These are phyloP conservation scores for Leptomonas pyrrhocoris DNA, from an alignment of 208 protist species.

Conservation along the genomic window DNA sequence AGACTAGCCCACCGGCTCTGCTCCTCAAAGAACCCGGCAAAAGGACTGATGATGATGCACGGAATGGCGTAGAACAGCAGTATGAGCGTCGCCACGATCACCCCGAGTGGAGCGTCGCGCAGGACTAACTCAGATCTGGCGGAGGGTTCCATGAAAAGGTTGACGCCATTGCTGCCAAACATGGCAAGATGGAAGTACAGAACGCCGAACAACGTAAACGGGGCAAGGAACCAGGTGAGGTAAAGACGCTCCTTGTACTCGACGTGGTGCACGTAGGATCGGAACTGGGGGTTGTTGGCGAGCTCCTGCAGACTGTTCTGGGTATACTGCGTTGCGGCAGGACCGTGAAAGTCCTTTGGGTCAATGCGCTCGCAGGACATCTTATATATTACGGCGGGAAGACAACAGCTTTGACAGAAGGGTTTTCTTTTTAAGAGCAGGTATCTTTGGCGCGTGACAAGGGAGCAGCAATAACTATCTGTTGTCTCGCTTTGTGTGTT, in stretches of 20 bases:
- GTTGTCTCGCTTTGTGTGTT: no score
- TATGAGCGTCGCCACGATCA: slow-evolving; percentile 30
- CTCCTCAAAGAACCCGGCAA: slow-evolving; percentile 73
- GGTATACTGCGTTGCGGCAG: slow-evolving; percentile 62
- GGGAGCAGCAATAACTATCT: no score
- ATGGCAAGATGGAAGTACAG: slow-evolving; percentile 67
- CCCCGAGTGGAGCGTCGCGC: slow-evolving; percentile 3
- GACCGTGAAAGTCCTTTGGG: slow-evolving; percentile 64
- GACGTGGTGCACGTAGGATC: slow-evolving; percentile 57
- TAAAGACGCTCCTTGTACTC: slow-evolving; percentile 72
- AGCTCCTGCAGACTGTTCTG: slow-evolving; percentile 58
- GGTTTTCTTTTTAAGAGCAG: neutral
- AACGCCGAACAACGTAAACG: slow-evolving; percentile 51
- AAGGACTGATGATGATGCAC: slow-evolving; percentile 58
- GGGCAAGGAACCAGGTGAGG: slow-evolving; percentile 72
- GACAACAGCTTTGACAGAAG: neutral
- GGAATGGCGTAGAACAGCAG: slow-evolving; percentile 60
- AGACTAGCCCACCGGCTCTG: slow-evolving; percentile 31
- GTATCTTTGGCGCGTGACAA: no score
- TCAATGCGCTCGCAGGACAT: slow-evolving; percentile 60
- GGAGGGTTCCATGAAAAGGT: slow-evolving; percentile 25
- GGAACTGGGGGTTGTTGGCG: slow-evolving; percentile 48
- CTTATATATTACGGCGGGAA: neutral
- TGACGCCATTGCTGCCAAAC: slow-evolving; percentile 35
- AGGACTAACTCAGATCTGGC: neutral